Percentiles rank a stretch among this genome's conserved stretches.
These are phyloP conservation scores for Huntiella omanensis DNA, from an alignment of 2,329 filamentous ascomycete genomes.

Conservation along the genomic window DNA sequence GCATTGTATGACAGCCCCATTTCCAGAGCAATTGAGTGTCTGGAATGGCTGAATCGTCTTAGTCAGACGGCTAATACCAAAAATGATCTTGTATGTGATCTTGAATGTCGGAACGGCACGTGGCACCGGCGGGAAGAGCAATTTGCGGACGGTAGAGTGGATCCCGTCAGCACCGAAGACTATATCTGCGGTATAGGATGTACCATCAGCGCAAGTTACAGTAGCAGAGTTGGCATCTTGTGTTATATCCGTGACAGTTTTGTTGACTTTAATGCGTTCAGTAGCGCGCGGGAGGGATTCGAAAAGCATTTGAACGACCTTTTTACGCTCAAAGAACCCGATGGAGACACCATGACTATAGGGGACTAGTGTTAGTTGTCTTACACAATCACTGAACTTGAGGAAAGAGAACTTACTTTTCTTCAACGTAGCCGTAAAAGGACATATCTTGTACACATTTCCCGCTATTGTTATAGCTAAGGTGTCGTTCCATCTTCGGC, in stretches of 20 bases:
- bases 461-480: neutral
- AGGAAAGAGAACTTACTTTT: conserved; percentile 1
- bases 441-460: neutral
- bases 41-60: neutral
- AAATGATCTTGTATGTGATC: neutral
- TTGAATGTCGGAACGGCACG: neutral
- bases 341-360: conserved; percentile 14
- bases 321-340: conserved; percentile 14
- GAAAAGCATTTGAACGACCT: conserved; percentile 13
- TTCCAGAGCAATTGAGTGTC: neutral
- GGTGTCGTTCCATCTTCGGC: conserved; percentile 6
- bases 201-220: conserved; percentile 20
- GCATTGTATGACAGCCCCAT: neutral
- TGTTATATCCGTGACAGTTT: conserved; percentile 13
- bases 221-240: conserved; percentile 13
- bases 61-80: neutral
- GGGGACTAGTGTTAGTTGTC: neutral
- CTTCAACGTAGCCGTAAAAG: neutral
- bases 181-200: conserved; percentile 19
- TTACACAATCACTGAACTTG: neutral
- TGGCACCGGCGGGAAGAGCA: neutral
- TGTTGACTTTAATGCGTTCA: conserved; percentile 12
- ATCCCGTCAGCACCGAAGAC: conserved; percentile 25
- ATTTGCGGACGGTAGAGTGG: conserved; percentile 18
- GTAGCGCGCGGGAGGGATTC: conserved; percentile 12